A percentile compares a stretch with the other conserved stretches of the same genome.
phyloP scores from a whole-genome alignment of 2,329 filamentous ascomycete genomes.

The Penicillium corylophilum region DNA sequence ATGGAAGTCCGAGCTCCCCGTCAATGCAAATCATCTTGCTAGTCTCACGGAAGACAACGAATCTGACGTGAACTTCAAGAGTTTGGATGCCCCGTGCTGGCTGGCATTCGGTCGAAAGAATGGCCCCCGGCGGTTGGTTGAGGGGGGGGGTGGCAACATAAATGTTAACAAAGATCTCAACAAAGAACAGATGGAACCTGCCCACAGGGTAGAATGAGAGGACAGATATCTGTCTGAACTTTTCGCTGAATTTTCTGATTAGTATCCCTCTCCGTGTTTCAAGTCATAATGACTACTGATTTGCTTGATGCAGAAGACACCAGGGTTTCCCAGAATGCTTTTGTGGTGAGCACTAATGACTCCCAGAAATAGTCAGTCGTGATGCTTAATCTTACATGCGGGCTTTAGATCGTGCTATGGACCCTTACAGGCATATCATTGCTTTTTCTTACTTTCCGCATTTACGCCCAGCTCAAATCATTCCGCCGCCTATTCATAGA shows the following conservation, averaged over 20 bases:
- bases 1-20: neutral
- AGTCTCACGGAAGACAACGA: neutral
- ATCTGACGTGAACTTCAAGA: neutral
- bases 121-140: neutral
- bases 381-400: too few relatives aligned
- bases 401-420: slow-evolving; percentile 16
- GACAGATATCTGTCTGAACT: neutral
- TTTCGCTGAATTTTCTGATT: neutral
- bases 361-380: neutral
- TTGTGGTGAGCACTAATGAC: slow-evolving; percentile 1
- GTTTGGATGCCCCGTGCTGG: neutral
- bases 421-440: slow-evolving; percentile 11
- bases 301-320: neutral
- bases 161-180: neutral
- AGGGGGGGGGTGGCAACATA: neutral
- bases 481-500: slow-evolving; percentile 17
- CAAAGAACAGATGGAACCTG: neutral
- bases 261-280: neutral
- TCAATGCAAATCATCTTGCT: neutral
- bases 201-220: neutral
- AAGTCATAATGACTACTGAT: neutral
- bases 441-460: slow-evolving; percentile 10
- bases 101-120: neutral
- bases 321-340: slow-evolving; percentile 1
- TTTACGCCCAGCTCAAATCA: slow-evolving; percentile 7